Evolutionary conservation across 768 basidiomycete species (phyloP).

Genomic region (Amanita jacksonii): DNA sequence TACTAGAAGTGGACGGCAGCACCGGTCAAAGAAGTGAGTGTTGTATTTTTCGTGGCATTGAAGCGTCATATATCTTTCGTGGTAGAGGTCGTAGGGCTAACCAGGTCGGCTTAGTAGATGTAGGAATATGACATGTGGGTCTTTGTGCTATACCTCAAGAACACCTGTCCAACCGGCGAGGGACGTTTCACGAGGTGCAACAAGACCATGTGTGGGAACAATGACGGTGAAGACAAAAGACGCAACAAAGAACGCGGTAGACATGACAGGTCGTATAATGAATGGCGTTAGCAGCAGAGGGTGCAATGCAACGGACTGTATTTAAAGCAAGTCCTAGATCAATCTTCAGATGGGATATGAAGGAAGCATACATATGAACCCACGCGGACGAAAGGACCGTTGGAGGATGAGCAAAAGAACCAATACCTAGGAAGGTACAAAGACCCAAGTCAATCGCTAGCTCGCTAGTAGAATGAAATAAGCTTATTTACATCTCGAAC

Average conservation of each 20-base stretch:
- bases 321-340: constrained; percentile 16
- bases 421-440: constrained; percentile 14
- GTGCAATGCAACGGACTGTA: constrained; percentile 14
- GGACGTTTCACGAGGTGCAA: constrained; percentile 28
- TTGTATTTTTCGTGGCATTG: constrained; percentile 39
- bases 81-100: constrained; percentile 46
- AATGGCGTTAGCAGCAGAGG: constrained; percentile 20
- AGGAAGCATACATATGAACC: constrained; percentile 21
- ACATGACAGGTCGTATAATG: constrained; percentile 28
- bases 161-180: constrained; percentile 34
- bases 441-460: constrained; percentile 2
- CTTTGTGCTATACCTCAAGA: constrained; percentile 41
- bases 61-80: constrained; percentile 52
- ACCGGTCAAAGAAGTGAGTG: constrained; percentile 51
- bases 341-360: constrained; percentile 22
- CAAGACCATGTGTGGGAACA: constrained; percentile 30
- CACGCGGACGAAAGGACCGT: constrained; percentile 21
- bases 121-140: constrained; percentile 1
- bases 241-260: constrained; percentile 29
- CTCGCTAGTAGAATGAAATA: not conserved
- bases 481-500: constrained; percentile 3
- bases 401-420: constrained; percentile 14
- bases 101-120: constrained; percentile 5
- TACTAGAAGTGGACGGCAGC: constrained; percentile 67
- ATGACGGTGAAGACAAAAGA: constrained; percentile 31